Percentiles rank a stretch among this genome's conserved stretches.
Conservation (phyloP, 331 rosid genomes). For the Phaseolus coccineus region DNA sequence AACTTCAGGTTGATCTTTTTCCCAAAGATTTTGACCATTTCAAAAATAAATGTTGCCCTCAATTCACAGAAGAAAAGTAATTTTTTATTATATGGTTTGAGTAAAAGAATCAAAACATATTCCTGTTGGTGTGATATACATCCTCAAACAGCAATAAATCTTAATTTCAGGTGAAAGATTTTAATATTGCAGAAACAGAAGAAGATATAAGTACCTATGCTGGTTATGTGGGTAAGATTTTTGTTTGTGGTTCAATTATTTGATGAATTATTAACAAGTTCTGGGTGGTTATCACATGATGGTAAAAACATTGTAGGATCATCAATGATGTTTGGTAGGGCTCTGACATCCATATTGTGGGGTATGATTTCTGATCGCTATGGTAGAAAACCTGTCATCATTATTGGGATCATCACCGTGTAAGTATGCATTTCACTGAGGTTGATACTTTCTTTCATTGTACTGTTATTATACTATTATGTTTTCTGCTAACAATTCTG, state of each 20-base stretch:
- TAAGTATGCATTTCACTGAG: conserved; percentile 36
- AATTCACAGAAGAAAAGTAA: not conserved
- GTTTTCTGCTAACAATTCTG: conserved; percentile 2
- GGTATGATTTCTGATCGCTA: conserved; percentile 84
- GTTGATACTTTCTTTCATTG: conserved; percentile 8
- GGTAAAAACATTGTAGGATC: conserved; percentile 59
- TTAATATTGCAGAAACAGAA: conserved; percentile 73
- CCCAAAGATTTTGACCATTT: not conserved
- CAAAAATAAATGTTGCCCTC: not conserved
- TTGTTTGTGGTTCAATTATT: not conserved
- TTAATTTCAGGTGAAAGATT: conserved; percentile 71
- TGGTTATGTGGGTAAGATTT: conserved; percentile 76
- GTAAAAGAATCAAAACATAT: too few species aligned
- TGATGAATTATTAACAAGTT: not conserved
- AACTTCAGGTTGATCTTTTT: not conserved
- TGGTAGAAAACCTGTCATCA: conserved; percentile 65
- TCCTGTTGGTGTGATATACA: too few species aligned
- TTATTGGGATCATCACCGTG: conserved; percentile 51
- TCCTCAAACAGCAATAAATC: not conserved
- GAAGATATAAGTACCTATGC: conserved; percentile 85
- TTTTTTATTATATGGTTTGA: not conserved
- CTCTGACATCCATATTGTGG: conserved; percentile 78
- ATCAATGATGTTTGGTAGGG: conserved; percentile 84
- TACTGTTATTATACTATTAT: not conserved
- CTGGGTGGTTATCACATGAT: not conserved